Evolutionary conservation across 2,329 filamentous ascomycete genomes (phyloP).

Genomic region (Fusarium incarnatum): DNA sequence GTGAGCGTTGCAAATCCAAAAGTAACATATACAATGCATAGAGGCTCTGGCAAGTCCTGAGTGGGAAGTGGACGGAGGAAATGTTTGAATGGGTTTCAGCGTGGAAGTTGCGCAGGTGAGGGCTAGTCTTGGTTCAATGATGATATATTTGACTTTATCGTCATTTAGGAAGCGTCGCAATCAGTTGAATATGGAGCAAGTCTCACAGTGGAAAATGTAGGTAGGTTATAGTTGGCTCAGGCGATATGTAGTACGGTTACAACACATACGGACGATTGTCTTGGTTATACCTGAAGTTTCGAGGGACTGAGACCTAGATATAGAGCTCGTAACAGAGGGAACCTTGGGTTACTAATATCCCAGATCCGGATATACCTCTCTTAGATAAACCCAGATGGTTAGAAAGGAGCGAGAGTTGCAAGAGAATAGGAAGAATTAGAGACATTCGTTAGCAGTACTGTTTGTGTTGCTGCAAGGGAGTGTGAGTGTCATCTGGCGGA

Average conservation of each 20-base stretch:
- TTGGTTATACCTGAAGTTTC: background rate
- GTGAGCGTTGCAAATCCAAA: background rate
- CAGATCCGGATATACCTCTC: background rate
- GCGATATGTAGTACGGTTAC: background rate
- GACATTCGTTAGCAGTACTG: background rate
- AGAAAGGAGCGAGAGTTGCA: background rate
- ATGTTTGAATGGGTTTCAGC: background rate
- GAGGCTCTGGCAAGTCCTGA: background rate
- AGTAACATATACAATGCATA: background rate
- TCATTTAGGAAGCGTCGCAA: background rate
- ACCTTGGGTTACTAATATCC: background rate
- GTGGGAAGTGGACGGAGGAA: background rate
- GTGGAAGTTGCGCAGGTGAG: background rate
- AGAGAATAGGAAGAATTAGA: background rate
- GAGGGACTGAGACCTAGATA: constrained; percentile 6
- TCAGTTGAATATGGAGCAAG: background rate
- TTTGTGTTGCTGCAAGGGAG: constrained; percentile 19
- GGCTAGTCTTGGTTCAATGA: background rate
- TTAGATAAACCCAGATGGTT: background rate
- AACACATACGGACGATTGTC: background rate
- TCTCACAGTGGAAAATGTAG: background rate
- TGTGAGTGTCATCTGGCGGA: background rate
- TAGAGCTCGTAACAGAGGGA: constrained; percentile 13
- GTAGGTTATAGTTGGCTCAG: background rate
- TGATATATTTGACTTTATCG: background rate